Percentiles rank a stretch among this genome's conserved stretches.
These are phyloP conservation scores for Phaffia tasmanica DNA, from an alignment of 768 basidiomycete species.

Conservation along the genomic window DNA sequence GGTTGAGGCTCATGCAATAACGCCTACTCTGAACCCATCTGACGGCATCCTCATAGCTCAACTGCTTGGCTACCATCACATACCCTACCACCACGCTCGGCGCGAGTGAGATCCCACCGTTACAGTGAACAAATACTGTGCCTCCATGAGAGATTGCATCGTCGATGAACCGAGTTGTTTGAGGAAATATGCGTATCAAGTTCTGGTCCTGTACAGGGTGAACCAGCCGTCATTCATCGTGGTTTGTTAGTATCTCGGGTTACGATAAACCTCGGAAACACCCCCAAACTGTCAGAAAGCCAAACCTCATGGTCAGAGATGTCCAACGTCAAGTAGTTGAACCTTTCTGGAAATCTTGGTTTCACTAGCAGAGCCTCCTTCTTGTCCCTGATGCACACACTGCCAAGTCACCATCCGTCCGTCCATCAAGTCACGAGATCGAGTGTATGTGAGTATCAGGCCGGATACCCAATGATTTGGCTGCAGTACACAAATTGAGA, in stretches of 20 bases:
- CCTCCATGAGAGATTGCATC: constrained; percentile 55
- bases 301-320: constrained; percentile 67
- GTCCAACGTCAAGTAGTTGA: constrained; percentile 67
- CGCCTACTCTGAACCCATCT: constrained; percentile 79
- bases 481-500: no score
- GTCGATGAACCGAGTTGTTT: constrained; percentile 54
- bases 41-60: constrained; percentile 79
- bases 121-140: constrained; percentile 77
- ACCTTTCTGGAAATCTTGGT: constrained; percentile 69
- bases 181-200: constrained; percentile 78
- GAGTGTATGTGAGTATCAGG: background rate
- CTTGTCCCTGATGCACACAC: constrained; percentile 76
- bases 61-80: constrained; percentile 70
- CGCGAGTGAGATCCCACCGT: constrained; percentile 81
- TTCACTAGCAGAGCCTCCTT: constrained; percentile 83
- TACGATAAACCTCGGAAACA: background rate
- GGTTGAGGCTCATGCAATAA: constrained; percentile 87
- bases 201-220: constrained; percentile 59
- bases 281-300: background rate
- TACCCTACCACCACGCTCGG: constrained; percentile 88
- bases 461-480: no score
- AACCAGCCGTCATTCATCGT: no score
- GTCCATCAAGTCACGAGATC: no score
- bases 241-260: background rate
- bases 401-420: constrained; percentile 34